A percentile compares a stretch with the other conserved stretches of the same genome.
Evolutionary conservation across 164 flowering plant genomes (phyloP).

Genomic region (Euptelea pleiosperma): DNA sequence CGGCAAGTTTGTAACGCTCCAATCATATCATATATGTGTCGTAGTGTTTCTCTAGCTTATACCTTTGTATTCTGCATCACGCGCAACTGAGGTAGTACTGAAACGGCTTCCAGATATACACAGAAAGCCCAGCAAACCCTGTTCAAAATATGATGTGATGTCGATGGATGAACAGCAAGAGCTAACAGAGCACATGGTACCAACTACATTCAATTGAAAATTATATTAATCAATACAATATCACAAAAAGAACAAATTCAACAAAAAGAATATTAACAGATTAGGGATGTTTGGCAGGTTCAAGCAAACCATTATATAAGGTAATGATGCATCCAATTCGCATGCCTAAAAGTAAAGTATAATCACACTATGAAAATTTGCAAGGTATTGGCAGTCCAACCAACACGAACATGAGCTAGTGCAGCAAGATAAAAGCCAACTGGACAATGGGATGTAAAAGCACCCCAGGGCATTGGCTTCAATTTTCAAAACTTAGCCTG

Average conservation of each 20-base stretch:
- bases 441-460: too few relatives aligned
- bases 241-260: background rate
- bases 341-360: too few relatives aligned
- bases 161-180: conserved; percentile 43
- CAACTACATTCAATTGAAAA: conserved; percentile 30
- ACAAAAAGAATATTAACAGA: background rate
- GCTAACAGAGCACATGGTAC: conserved; percentile 46
- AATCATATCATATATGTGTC: background rate
- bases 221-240: background rate
- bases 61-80: conserved; percentile 67
- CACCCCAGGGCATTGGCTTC: too few relatives aligned
- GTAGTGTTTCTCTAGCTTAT: background rate
- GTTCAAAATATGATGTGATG: conserved; percentile 43
- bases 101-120: conserved; percentile 62
- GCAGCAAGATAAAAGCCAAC: too few relatives aligned
- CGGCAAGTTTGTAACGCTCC: too few relatives aligned
- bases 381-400: too few relatives aligned
- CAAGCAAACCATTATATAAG: background rate
- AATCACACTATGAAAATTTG: too few relatives aligned
- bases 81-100: conserved; percentile 52
- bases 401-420: too few relatives aligned
- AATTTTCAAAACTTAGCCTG: too few relatives aligned
- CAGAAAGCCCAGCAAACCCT: conserved; percentile 56
- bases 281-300: background rate
- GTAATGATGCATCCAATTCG: too few relatives aligned